Evolutionary conservation across 495 filamentous ascomycete species (phyloP).

Genomic region (Lichina pygmaea): DNA sequence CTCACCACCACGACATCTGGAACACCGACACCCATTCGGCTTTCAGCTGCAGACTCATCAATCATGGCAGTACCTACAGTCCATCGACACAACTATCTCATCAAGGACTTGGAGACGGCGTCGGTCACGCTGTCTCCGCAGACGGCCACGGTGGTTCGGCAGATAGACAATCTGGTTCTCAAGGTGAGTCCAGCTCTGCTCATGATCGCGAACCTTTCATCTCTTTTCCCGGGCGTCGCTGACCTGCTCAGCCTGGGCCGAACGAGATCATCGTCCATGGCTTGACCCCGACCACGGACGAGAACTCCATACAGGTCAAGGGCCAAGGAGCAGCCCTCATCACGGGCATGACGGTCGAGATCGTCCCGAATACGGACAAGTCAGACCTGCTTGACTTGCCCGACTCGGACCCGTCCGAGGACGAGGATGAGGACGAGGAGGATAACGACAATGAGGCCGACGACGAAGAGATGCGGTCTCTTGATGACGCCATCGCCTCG

Average conservation of each 20-base stretch:
- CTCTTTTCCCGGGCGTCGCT: neutral
- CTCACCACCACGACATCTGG: too few species aligned
- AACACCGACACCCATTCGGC: too few species aligned
- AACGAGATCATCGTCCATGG: constrained; percentile 40
- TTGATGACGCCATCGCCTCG: constrained; percentile 3
- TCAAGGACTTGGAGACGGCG: constrained; percentile 27
- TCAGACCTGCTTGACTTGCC: constrained; percentile 11
- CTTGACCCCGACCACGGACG: constrained; percentile 32
- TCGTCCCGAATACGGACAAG: constrained; percentile 28
- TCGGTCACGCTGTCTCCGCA: constrained; percentile 34
- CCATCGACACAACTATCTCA: constrained; percentile 8
- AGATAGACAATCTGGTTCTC: constrained; percentile 30
- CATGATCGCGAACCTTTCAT: neutral
- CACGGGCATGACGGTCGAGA: constrained; percentile 35
- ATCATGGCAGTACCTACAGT: neutral
- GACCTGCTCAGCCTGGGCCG: constrained; percentile 20
- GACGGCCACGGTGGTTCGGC: constrained; percentile 31
- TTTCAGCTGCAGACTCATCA: neutral
- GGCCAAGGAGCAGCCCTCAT: constrained; percentile 31
- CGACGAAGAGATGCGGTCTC: constrained; percentile 1
- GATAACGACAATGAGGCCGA: constrained; percentile 3
- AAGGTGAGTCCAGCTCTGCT: constrained; percentile 15
- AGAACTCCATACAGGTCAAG: constrained; percentile 44
- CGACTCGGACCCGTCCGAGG: constrained; percentile 24
- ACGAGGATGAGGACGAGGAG: constrained; percentile 13